Base-by-base conservation (phyloP, 2,329 filamentous ascomycete genomes). In the Nigrograna mackinnonii region DNA sequence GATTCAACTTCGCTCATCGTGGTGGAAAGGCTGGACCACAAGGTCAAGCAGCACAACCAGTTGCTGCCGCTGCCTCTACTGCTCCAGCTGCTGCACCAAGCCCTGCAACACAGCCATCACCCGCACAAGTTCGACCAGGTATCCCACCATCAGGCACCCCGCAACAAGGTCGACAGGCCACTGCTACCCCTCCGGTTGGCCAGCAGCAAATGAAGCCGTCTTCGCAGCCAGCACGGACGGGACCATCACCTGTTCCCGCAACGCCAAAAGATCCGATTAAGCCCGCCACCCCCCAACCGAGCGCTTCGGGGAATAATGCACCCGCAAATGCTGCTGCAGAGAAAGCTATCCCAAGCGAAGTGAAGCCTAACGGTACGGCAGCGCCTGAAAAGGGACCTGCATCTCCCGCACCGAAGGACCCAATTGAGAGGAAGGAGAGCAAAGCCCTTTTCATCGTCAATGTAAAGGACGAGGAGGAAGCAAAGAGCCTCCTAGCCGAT, bases 1-100 rank as follows among this genome's bases (percentile, higher is more conserved):
- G 94, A 31, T 99, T 99, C 81, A 99, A 99, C 79, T 99, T 99
- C 69, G 91, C 94, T 18, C 94, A 99, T 69, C 87, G 94, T 58
- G 89, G 88, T 51, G 85, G 88, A 43, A 97, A 97, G 77, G 69
- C 46, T 62, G 68, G 52, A 30, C 66, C 66, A 36, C 55, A 57
- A 22, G 60, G 55, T 18, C 70, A 75, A 47, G 61, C 59, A 28
- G 54, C 57, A 20, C 69, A 70, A 30, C 57, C 67, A 30, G 60
- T 62, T 18, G 64, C 72, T 12, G 64, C 66, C 32, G 54, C 64
- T 7, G 62, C 62, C 32, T 51, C 38, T 13, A 63, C 34, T 22
- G 34, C 63, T 53, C 70, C 67, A 14, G 67, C 68, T 22, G 62
- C 64, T 32, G 55, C 61, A 40, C 69, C 69, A n/a, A 73, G 62